Conservation (phyloP, 2,329 filamentous ascomycete genomes). For the Aspergillus sp. region DNA sequence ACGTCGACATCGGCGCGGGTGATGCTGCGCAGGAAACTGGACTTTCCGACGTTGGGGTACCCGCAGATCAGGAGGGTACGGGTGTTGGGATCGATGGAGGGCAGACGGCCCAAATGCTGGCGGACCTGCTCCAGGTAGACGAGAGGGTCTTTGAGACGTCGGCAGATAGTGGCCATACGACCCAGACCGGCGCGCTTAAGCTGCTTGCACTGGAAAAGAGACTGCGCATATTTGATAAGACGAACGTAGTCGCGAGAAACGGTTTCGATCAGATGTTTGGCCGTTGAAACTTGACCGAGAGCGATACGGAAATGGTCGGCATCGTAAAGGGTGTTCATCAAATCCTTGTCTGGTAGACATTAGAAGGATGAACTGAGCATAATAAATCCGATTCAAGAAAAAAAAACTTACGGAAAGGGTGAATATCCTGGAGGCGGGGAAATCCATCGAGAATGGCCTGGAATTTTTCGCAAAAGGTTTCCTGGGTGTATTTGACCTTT, state of each 20-base stretch:
- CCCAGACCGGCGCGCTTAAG: constrained; percentile 93
- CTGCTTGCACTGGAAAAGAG: constrained; percentile 98
- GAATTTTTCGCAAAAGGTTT: constrained; percentile 95
- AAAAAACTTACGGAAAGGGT: constrained; percentile 74
- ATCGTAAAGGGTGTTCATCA: constrained; percentile 98
- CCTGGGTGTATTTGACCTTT: constrained; percentile 97
- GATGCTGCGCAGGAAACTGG: constrained; percentile 88
- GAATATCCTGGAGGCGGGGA: constrained; percentile 87
- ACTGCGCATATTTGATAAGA: constrained; percentile 93
- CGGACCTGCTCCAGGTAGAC: constrained; percentile 95
- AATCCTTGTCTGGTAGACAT: constrained; percentile 60
- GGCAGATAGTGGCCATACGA: constrained; percentile 97
- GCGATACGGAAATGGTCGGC: constrained; percentile 97
- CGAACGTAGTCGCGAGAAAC: constrained; percentile 95
- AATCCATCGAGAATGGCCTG: constrained; percentile 88
- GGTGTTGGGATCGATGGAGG: constrained; percentile 97
- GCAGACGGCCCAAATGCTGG: constrained; percentile 94
- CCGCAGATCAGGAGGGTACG: constrained; percentile 94
- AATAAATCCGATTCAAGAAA: constrained; percentile 5
- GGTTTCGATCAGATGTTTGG: constrained; percentile 94
- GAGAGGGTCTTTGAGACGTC: constrained; percentile 89
- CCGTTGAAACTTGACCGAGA: constrained; percentile 90
- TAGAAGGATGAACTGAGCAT: constrained; percentile 19
- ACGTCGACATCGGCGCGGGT: constrained; percentile 95
- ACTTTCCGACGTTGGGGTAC: constrained; percentile 97